These are phyloP conservation scores for Lolium rigidum DNA, from an alignment of 176 grass and related monocot species.

Conservation along the genomic window DNA sequence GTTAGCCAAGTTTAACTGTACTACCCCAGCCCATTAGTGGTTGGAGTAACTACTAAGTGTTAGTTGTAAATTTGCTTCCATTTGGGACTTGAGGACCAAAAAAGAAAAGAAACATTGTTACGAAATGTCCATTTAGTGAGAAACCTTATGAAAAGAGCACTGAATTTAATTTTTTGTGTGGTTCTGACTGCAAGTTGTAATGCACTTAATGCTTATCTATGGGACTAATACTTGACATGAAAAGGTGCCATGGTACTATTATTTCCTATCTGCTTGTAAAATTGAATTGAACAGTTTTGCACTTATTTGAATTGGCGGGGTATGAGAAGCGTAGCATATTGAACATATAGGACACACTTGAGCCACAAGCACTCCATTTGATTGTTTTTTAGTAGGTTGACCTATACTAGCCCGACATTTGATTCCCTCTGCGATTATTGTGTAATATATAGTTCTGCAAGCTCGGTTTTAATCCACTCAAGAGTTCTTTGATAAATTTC, in stretches of 20 bases:
- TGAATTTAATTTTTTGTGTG: background rate
- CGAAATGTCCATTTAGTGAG: background rate
- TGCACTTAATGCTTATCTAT: background rate
- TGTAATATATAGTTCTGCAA: background rate
- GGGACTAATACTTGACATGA: background rate
- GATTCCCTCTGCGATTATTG: conserved; percentile 28
- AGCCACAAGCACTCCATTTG: background rate
- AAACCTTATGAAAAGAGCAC: background rate
- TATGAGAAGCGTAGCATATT: background rate
- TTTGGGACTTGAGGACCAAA: background rate
- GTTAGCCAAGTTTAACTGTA: background rate
- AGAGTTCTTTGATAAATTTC: conserved; percentile 16
- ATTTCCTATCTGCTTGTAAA: conserved; percentile 3
- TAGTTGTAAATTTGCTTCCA: background rate
- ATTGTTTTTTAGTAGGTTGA: conserved; percentile 7
- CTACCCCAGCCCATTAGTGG: background rate
- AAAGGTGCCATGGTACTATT: background rate
- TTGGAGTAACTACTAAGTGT: conserved; percentile 5
- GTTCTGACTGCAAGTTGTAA: background rate
- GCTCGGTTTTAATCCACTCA: background rate
- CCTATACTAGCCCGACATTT: conserved; percentile 23
- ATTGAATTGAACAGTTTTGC: background rate
- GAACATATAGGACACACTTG: background rate
- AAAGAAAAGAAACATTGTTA: conserved; percentile 1
- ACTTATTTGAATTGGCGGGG: background rate